Evolutionary conservation across 2,329 filamentous ascomycete species (phyloP), one percentile per base, ranked within the genome.

Genomic region (Trichoderma simmonsii): DNA sequence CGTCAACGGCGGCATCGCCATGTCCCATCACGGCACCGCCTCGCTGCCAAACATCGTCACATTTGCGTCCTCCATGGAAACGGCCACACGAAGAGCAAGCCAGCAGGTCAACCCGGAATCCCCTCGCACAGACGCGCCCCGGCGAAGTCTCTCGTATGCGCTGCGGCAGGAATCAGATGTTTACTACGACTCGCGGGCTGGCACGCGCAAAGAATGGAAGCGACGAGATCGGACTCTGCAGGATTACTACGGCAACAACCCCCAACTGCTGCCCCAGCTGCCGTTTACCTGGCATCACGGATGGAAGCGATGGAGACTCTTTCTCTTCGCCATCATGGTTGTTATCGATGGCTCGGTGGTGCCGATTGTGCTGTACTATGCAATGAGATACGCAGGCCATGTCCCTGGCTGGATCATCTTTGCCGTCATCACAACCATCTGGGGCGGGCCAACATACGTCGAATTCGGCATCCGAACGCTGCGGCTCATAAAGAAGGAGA

Each of bases 381-480:
- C 83, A 24, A 79, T 88, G 71, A 81, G 80, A 74, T 86, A 81
- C 59, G 81, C 79, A 4, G 82, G 80, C 36, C 24, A 80, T 24
- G 80, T 82, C 26, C 48, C 83, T 78, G 80, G 80, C 51, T 83
- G 77, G 76, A 82, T 82, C 75, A 83, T 86, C 68, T 88, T 88
- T 73, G 85, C 86, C 74, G 82, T 88, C 67, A 83, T 88, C 57
- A 87, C 86, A 0, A 85, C 85, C 43, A 86, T 88, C 73, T 88
- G 86, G 81, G 86, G 86, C 70, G 81, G 86, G 30, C 83, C 86
- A n/a, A 87, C 86, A 6, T 86, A 87, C 70, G 79, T 87, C 71
- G 86, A 88, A 74, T 87, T 87, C 71, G 85, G 79, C 30, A 79
- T 87, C 61, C 83, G 86, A 12, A 85, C 82, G 0, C 78, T 85